Base-by-base conservation (phyloP, 1,284 basidiomycete species). In the Austroboletus niveus region DNA sequence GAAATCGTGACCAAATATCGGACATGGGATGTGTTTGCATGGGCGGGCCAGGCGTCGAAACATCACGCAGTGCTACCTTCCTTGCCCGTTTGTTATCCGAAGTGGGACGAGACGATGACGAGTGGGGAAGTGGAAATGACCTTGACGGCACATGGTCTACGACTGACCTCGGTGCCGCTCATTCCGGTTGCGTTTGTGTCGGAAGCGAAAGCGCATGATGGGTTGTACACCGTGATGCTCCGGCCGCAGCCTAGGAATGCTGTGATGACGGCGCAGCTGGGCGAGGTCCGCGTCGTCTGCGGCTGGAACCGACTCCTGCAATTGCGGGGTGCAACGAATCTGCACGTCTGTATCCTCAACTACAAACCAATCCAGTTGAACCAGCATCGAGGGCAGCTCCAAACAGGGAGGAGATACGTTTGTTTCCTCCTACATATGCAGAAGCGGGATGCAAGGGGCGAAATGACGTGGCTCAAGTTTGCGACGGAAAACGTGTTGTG, bases 401-500 rank as follows among this genome's bases (percentile, higher is more conserved):
- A 53, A 3, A 55, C 53, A 4, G 55, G 62, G 27, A 48, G 32
- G 45, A 47, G 49, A 7, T 66, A 64, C 17, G 32, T 65, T 10
- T 64, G 61, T 44, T 65, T 63, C 36, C 58, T 63, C 7, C n/a
- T 32, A 12, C 52, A 63, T 15, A 51, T 51, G 53, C 14, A 54
- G 27, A 17, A 24, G 12, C 43, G 17, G 10, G 36, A 29, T 17
- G 35, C 24, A 15, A 54, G 49, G 12, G 52, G 49, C 34, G 15
- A n/a, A 43, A 4, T 15, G 6, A 35, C 34, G 34, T 64, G 61
- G 63, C 53, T 64, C 42, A 66, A 66, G 51, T 52, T 66, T 38
- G 40, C 53, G 29, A 60, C 61, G 12, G 62, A 63, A 32, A 64
- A 66, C 41, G 29, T 60, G 12, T 45, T 66, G 31, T 44, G 39